Evolutionary conservation across 1,284 basidiomycete species (phyloP).

Genomic region (Phlebopus sp.): DNA sequence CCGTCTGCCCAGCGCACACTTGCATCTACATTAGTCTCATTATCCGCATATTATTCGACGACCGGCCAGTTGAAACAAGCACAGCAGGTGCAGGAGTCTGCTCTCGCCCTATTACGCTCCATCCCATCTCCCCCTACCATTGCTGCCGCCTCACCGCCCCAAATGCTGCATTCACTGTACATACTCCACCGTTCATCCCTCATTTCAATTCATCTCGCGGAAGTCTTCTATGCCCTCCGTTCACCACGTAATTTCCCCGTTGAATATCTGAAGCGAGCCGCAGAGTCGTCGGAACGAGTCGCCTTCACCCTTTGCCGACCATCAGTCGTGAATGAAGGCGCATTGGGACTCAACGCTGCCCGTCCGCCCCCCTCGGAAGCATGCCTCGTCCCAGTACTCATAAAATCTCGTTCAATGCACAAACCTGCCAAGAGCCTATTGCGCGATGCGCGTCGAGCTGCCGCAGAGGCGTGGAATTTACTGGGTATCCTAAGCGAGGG

Average conservation of each 20-base stretch:
- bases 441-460: slow-evolving; percentile 66
- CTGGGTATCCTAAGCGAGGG: slow-evolving; percentile 47
- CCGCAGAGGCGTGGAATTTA: slow-evolving; percentile 67
- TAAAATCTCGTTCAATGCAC: slow-evolving; percentile 46
- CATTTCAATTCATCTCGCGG: slow-evolving; percentile 71
- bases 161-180: slow-evolving; percentile 64
- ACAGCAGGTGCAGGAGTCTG: slow-evolving; percentile 59
- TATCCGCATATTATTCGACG: slow-evolving; percentile 70
- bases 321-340: slow-evolving; percentile 36
- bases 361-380: slow-evolving; percentile 45
- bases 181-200: slow-evolving; percentile 72
- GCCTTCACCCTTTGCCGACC: slow-evolving; percentile 52
- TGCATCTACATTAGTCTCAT: slow-evolving; percentile 62
- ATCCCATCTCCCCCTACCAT: slow-evolving; percentile 50
- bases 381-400: slow-evolving; percentile 41
- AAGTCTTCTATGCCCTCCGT: slow-evolving; percentile 64
- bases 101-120: slow-evolving; percentile 67
- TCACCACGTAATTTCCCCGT: slow-evolving; percentile 46
- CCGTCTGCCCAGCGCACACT: slow-evolving; percentile 70
- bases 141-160: slow-evolving; percentile 47
- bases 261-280: slow-evolving; percentile 57
- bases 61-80: slow-evolving; percentile 67
- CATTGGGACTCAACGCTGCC: slow-evolving; percentile 37
- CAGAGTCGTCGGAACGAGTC: slow-evolving; percentile 65
- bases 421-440: slow-evolving; percentile 59